These are phyloP conservation scores for Nissolia schottii DNA, from an alignment of 306 rosid species.

Conservation along the genomic window DNA sequence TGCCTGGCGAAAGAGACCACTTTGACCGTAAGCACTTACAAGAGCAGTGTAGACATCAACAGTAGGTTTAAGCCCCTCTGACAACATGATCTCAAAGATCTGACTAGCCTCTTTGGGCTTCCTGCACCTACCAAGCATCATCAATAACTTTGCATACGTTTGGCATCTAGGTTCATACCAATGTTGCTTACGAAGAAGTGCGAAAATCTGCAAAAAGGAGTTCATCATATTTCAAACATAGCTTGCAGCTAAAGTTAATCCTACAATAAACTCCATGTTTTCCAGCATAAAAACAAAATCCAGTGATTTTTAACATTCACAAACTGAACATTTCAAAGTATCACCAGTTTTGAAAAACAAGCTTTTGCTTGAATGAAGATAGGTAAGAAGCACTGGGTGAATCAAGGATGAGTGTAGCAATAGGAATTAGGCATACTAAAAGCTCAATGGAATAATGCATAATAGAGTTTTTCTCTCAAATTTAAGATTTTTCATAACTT, in stretches of 20 bases:
- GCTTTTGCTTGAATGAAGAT: not conserved
- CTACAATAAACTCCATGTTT: not conserved
- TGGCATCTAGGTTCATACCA: conserved; percentile 90
- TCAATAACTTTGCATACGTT: conserved; percentile 67
- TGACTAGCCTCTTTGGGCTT: conserved; percentile 66
- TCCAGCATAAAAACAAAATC: not conserved
- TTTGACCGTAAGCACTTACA: conserved; percentile 67
- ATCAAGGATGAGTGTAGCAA: not conserved
- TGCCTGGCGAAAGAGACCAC: conserved; percentile 67
- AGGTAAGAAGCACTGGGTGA: not conserved
- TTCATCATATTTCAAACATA: not conserved
- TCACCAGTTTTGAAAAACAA: not conserved
- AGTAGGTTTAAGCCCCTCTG: conserved; percentile 82
- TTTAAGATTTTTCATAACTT: not conserved
- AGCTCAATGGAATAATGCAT: not conserved
- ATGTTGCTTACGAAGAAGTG: conserved; percentile 72
- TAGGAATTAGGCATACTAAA: not conserved
- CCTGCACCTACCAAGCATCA: conserved; percentile 87
- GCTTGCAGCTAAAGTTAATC: not conserved
- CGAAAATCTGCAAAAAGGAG: conserved; percentile 54
- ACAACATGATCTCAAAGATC: conserved; percentile 65
- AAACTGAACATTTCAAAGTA: not conserved
- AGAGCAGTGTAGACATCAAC: conserved; percentile 87
- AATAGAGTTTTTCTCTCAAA: not conserved
- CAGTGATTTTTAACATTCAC: not conserved